phyloP scores from a whole-genome alignment of 1,139 yeast species.

The Lodderomyces jiufengensis region DNA sequence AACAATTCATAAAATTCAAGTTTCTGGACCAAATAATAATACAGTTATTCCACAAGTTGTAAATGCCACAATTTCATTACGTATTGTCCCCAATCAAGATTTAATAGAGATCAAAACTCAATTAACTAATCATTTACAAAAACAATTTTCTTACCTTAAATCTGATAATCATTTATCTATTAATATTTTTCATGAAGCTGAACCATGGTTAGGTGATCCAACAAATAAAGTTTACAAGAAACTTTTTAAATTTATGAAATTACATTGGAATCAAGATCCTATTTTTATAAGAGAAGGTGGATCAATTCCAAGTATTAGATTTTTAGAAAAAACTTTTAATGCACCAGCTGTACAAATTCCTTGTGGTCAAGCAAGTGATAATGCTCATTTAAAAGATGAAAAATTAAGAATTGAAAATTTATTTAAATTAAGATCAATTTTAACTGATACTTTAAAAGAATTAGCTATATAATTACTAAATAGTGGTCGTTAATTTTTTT shows the following conservation, averaged over 20 bases:
- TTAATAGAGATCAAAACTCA: constrained; percentile 52
- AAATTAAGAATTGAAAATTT: constrained; percentile 75
- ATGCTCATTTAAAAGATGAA: constrained; percentile 90
- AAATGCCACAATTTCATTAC: constrained; percentile 69
- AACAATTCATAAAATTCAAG: constrained; percentile 81
- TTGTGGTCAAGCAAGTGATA: constrained; percentile 93
- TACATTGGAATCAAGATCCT: constrained; percentile 71
- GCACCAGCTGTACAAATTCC: constrained; percentile 97
- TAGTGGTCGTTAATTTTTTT: constrained; percentile 16
- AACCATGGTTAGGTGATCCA: constrained; percentile 95
- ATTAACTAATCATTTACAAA: constrained; percentile 44
- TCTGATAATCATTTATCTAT: constrained; percentile 62
- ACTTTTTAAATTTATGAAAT: constrained; percentile 53
- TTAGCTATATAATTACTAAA: constrained; percentile 16
- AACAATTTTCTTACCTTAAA: constrained; percentile 31
- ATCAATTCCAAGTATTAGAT: constrained; percentile 85
- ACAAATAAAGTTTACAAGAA: constrained; percentile 67
- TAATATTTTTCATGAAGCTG: constrained; percentile 75
- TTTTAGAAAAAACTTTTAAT: constrained; percentile 71
- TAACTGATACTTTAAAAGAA: constrained; percentile 51
- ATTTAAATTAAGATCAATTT: constrained; percentile 65
- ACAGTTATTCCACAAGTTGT: constrained; percentile 88
- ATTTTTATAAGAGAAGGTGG: constrained; percentile 94
- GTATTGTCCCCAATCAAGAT: constrained; percentile 89
- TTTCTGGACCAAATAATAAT: constrained; percentile 85